Evolutionary conservation across 2,329 filamentous ascomycete genomes (phyloP).

Genomic region (Lachnellula hyalina): DNA sequence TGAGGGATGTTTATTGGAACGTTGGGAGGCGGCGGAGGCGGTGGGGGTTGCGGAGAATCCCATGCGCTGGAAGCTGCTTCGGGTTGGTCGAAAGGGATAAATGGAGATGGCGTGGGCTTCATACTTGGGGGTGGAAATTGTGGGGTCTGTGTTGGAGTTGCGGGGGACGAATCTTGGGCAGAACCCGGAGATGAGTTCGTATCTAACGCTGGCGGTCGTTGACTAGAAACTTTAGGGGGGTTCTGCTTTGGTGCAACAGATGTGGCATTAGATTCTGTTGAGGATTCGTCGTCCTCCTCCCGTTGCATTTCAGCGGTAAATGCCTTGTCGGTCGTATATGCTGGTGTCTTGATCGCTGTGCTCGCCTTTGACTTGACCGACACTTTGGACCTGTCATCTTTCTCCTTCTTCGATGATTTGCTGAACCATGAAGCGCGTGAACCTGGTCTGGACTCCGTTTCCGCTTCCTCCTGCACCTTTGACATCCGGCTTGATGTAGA

Average conservation of each 20-base stretch:
- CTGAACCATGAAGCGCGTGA: slow-evolving; percentile 42
- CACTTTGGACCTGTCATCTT: slow-evolving; percentile 46
- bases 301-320: slow-evolving; percentile 10
- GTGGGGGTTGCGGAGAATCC: slow-evolving; percentile 50
- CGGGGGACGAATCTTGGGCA: slow-evolving; percentile 51
- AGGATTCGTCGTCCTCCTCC: slow-evolving; percentile 25
- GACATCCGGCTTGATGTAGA: slow-evolving; percentile 32
- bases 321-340: slow-evolving; percentile 21
- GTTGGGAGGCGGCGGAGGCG: slow-evolving; percentile 60
- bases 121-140: slow-evolving; percentile 37
- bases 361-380: slow-evolving; percentile 51
- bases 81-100: slow-evolving; percentile 34
- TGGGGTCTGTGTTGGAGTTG: slow-evolving; percentile 52
- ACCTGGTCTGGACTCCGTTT: slow-evolving; percentile 35
- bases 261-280: slow-evolving; percentile 34
- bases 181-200: slow-evolving; percentile 42
- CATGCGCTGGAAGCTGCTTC: slow-evolving; percentile 25
- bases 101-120: slow-evolving; percentile 30
- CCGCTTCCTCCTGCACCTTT: slow-evolving; percentile 35
- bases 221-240: slow-evolving; percentile 37
- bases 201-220: slow-evolving; percentile 21
- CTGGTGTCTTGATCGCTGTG: slow-evolving; percentile 44
- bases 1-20: slow-evolving; percentile 64
- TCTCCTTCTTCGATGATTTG: slow-evolving; percentile 18
- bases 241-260: slow-evolving; percentile 35